Base-by-base conservation (phyloP, 805 yeast genomes). In the Candida succiphila region DNA sequence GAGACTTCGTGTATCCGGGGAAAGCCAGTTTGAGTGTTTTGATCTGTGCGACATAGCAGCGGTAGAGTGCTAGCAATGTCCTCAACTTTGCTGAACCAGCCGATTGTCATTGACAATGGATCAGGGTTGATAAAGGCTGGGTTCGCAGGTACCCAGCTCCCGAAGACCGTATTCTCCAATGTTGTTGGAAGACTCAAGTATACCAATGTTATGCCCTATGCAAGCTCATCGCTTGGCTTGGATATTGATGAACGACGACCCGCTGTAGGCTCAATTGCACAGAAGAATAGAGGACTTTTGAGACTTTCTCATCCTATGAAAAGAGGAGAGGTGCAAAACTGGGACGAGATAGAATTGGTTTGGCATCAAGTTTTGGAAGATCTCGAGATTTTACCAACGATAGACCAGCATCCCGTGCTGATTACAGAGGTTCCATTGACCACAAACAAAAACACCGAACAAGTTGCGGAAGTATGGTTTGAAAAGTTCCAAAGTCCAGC, bases 361-460 rank as follows among this genome's bases (percentile, higher is more conserved):
- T 89, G 96, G 96, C 54, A 77, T 13, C 54, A 77, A 6, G 44
- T 40, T 25, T 26, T 51, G 4, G 89, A 83, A 44, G 94, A 86
- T 29, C n/a, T n/a, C n/a, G n/a, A n/a, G n/a, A n/a, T n/a, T n/a
- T n/a, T n/a, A n/a, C n/a, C n/a, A n/a, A n/a, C n/a, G n/a, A n/a
- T n/a, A n/a, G n/a, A n/a, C n/a, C n/a, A n/a, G n/a, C 96, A 89
- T 57, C 96, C 96, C 1, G 60, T 88, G 10, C 61, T 88, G 31
- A 63, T 88, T 18, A 88, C 96, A 0, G 96, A 88, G 50, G 88
- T 95, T 2, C 95, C 96, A 7, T 57, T 86, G 38, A 85, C 85
- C 45, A 89, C 88, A 1, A 56, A 67, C 17, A 41, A 52, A 2
- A 78, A 83, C 51, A 52, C 89, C 27, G 78, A 72, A 34, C 60